Conservation (phyloP, 2,329 filamentous ascomycete genomes). For the Colletotrichum lupini region DNA sequence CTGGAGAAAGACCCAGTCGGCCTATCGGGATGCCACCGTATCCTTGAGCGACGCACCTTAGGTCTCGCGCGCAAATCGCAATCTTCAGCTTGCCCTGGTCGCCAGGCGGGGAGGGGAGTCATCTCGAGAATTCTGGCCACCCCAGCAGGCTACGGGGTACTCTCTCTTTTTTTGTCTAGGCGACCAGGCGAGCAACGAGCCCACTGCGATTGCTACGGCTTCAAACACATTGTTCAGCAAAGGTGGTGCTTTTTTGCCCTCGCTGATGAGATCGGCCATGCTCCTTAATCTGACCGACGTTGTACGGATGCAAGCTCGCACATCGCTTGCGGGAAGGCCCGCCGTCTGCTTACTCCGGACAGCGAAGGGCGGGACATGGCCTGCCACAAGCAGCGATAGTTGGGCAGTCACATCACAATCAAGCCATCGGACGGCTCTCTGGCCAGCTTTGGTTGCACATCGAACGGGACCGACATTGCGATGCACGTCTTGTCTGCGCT, state of each 20-base stretch:
- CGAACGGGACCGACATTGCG: background rate
- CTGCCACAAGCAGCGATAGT: constrained; percentile 4
- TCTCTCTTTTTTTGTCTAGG: background rate
- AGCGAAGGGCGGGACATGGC: constrained; percentile 6
- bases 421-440: background rate
- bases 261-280: constrained; percentile 1
- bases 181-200: background rate
- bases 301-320: constrained; percentile 9
- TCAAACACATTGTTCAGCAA: background rate
- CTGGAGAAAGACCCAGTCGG: constrained; percentile 16
- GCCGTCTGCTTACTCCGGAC: constrained; percentile 20
- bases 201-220: constrained; percentile 4
- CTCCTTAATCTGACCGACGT: constrained; percentile 2
- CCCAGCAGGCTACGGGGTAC: constrained; percentile 6
- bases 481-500: constrained; percentile 14
- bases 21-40: constrained; percentile 29
- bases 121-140: background rate
- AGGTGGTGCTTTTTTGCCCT: background rate
- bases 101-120: background rate
- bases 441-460: background rate
- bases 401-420: constrained; percentile 13
- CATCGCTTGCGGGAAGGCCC: constrained; percentile 27
- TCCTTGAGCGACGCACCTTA: constrained; percentile 1
- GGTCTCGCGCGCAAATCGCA: background rate
- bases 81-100: background rate